Conservation (phyloP, 148 eudicot species). For the Nepenthes mirabilis region DNA sequence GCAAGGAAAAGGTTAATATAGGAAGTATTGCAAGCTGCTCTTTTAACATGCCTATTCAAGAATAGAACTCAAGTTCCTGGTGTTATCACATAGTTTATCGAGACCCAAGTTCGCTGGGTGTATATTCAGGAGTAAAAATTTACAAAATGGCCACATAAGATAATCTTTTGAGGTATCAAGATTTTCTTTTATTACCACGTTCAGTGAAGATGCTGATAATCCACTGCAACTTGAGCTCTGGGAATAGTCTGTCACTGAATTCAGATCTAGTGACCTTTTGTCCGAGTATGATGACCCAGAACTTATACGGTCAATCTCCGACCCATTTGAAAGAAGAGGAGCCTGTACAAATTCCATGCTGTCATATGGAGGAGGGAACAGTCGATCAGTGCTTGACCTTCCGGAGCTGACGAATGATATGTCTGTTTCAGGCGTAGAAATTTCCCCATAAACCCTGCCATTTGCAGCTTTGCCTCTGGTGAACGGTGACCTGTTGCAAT, state of each 20-base stretch:
- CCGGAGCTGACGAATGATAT: constrained; percentile 60
- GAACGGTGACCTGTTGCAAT: constrained; percentile 59
- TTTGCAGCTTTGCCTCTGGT: constrained; percentile 35
- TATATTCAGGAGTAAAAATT: too few relatives aligned
- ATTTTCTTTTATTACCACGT: constrained; percentile 8
- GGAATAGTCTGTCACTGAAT: constrained; percentile 19
- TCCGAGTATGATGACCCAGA: constrained; percentile 25
- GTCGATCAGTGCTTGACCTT: constrained; percentile 36
- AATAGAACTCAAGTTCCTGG: neutral
- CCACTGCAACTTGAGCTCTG: constrained; percentile 10
- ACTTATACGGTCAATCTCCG: constrained; percentile 37
- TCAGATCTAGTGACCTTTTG: constrained; percentile 29
- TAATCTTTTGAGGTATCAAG: neutral
- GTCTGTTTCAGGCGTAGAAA: constrained; percentile 37
- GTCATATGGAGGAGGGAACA: constrained; percentile 11
- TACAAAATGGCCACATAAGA: too few relatives aligned
- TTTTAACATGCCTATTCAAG: neutral
- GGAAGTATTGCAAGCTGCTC: too few relatives aligned
- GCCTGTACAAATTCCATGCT: constrained; percentile 17
- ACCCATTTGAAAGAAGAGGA: constrained; percentile 38
- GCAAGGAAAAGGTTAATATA: too few relatives aligned
- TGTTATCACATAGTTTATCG: neutral
- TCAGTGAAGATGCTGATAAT: constrained; percentile 32
- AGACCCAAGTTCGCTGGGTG: too few relatives aligned
- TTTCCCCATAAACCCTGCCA: constrained; percentile 43